A percentile compares a stretch with the other conserved stretches of the same genome.
These are phyloP conservation scores for Aspergillus indologenus DNA, from an alignment of 495 filamentous ascomycete species.

Conservation along the genomic window DNA sequence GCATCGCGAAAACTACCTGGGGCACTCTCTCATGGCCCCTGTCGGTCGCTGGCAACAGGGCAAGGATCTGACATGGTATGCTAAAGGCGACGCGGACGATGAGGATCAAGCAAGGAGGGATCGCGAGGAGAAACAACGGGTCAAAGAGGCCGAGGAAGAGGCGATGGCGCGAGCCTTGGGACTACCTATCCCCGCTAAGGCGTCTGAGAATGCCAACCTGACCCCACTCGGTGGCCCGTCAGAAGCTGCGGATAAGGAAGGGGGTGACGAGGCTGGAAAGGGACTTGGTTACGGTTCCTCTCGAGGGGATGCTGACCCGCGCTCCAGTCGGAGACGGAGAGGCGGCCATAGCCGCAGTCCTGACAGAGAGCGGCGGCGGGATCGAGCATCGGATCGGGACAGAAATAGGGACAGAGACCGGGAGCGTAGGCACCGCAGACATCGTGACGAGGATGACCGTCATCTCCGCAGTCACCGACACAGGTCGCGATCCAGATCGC, in stretches of 20 bases:
- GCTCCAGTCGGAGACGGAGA: conserved; percentile 27
- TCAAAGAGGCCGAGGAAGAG: conserved; percentile 94
- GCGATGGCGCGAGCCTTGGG: conserved; percentile 80
- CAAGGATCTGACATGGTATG: conserved; percentile 86
- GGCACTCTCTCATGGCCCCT: conserved; percentile 90
- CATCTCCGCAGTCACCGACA: conserved; percentile 35
- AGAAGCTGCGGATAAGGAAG: conserved; percentile 19
- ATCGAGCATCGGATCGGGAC: conserved; percentile 27
- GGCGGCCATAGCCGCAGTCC: conserved; percentile 36
- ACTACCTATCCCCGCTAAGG: conserved; percentile 57
- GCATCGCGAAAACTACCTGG: conserved; percentile 96
- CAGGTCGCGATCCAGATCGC: conserved; percentile 34
- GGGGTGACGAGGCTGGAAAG: conserved; percentile 17
- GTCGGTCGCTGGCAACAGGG: conserved; percentile 95
- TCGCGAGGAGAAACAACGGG: conserved; percentile 68
- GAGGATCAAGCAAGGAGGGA: conserved; percentile 60
- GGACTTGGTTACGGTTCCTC: conserved; percentile 27
- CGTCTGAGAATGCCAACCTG: conserved; percentile 40
- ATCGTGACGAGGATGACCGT: conserved; percentile 33
- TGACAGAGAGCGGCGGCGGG: conserved; percentile 27
- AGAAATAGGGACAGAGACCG: conserved; percentile 32
- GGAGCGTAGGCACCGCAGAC: conserved; percentile 36
- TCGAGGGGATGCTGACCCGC: conserved; percentile 21
- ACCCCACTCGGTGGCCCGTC: conserved; percentile 29
- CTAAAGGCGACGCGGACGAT: conserved; percentile 59